Conservation (phyloP, 106 monocot genomes). For the Allium sativum region DNA sequence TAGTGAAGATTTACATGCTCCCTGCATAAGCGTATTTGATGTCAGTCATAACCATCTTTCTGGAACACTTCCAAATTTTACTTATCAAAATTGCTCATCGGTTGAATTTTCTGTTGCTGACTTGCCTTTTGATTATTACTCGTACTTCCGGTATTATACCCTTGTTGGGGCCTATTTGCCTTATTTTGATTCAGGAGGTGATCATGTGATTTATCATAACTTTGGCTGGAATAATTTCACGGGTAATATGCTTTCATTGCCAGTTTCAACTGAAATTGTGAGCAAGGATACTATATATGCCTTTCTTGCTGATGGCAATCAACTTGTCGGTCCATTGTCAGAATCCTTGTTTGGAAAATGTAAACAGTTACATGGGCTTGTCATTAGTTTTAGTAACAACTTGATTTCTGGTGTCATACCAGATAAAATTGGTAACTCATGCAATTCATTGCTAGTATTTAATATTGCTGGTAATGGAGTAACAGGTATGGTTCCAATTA, state of each 20-base stretch:
- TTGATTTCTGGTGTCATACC: constrained; percentile 52
- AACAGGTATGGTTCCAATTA: constrained; percentile 45
- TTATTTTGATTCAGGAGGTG: constrained; percentile 7
- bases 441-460: constrained; percentile 42
- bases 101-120: constrained; percentile 6
- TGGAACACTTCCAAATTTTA: constrained; percentile 46
- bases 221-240: constrained; percentile 73
- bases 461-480: constrained; percentile 51
- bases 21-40: constrained; percentile 88
- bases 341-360: constrained; percentile 47
- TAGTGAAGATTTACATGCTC: constrained; percentile 40
- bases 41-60: constrained; percentile 70
- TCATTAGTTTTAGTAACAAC: constrained; percentile 61
- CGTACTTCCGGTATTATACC: constrained; percentile 26
- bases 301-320: constrained; percentile 57
- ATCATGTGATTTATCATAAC: constrained; percentile 41
- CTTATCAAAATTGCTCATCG: constrained; percentile 17
- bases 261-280: constrained; percentile 27
- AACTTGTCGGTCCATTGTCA: constrained; percentile 29
- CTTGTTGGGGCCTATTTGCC: constrained; percentile 13
- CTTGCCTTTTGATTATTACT: constrained; percentile 34
- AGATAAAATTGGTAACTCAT: constrained; percentile 32
- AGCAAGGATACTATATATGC: constrained; percentile 35
- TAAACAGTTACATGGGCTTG: constrained; percentile 39
- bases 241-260: constrained; percentile 43